phyloP scores from a whole-genome alignment of 768 basidiomycete genomes.

The Trametes cingulata region DNA sequence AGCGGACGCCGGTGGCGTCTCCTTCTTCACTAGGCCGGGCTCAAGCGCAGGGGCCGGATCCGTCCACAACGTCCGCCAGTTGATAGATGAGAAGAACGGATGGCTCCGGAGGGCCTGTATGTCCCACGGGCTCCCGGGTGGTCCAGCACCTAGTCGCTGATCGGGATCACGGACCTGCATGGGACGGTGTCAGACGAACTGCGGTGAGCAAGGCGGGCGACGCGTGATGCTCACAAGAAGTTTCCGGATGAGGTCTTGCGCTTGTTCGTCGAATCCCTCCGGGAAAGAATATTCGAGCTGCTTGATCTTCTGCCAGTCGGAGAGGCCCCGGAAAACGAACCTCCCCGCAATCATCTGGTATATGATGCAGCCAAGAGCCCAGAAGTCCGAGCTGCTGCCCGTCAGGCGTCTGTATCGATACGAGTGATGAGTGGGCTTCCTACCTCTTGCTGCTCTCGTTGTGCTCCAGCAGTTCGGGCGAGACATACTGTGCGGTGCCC shows the following conservation, averaged over 20 bases:
- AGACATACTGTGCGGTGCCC: conserved; percentile 88
- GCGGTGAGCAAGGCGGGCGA: neutral
- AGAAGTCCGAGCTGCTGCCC: conserved; percentile 77
- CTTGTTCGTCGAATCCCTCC: conserved; percentile 78
- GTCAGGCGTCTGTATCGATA: neutral
- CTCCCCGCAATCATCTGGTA: conserved; percentile 91
- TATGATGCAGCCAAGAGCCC: conserved; percentile 93
- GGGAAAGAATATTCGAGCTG: conserved; percentile 85
- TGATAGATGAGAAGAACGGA: conserved; percentile 57
- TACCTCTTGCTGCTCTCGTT: conserved; percentile 80
- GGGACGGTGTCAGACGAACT: conserved; percentile 28
- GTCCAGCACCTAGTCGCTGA: conserved; percentile 60
- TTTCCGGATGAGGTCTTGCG: conserved; percentile 74
- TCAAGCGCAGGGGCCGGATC: conserved; percentile 58
- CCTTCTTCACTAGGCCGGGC: conserved; percentile 57
- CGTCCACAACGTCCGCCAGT: conserved; percentile 69
- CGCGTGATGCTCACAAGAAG: conserved; percentile 61
- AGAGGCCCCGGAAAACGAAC: conserved; percentile 88
- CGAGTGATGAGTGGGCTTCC: conserved; percentile 12
- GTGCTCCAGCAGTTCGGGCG: conserved; percentile 78
- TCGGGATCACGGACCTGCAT: conserved; percentile 55
- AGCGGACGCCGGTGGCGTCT: conserved; percentile 26
- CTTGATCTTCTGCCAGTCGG: conserved; percentile 95
- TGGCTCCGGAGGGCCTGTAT: conserved; percentile 56
- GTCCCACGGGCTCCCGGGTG: conserved; percentile 38